These are phyloP conservation scores for Rhizopogon vulgaris DNA, from an alignment of 768 basidiomycete species.

Conservation along the genomic window DNA sequence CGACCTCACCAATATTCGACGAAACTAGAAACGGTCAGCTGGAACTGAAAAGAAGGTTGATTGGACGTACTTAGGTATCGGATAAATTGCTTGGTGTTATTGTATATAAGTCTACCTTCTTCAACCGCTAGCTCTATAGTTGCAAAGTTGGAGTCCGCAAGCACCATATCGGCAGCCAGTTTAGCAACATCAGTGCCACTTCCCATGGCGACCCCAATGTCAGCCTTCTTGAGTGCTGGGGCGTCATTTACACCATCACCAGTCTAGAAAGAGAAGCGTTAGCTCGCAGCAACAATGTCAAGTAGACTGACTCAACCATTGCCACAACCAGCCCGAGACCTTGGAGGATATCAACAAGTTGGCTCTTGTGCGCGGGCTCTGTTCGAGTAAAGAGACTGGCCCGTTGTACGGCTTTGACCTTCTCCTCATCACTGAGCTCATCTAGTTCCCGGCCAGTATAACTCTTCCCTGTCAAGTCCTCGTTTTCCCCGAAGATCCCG, in stretches of 20 bases:
- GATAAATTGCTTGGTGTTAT: slow-evolving; percentile 99
- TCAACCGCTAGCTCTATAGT: slow-evolving; percentile 96
- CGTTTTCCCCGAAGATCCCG: slow-evolving; percentile 82
- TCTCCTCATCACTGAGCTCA: slow-evolving; percentile 70
- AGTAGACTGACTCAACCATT: slow-evolving; percentile 54
- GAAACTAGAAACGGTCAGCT: slow-evolving; percentile 49
- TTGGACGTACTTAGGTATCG: slow-evolving; percentile 82
- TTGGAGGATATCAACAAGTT: slow-evolving; percentile 92
- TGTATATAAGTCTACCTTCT: slow-evolving; percentile 96
- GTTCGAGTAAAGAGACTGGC: slow-evolving; percentile 91
- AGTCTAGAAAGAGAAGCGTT: slow-evolving; percentile 44
- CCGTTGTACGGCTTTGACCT: slow-evolving; percentile 78
- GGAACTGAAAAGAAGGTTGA: background rate
- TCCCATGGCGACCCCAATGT: slow-evolving; percentile 99
- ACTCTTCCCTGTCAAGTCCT: slow-evolving; percentile 91
- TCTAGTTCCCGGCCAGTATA: slow-evolving; percentile 94
- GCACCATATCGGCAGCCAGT: slow-evolving; percentile 96
- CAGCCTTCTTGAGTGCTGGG: slow-evolving; percentile 92
- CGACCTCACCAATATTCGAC: slow-evolving; percentile 96
- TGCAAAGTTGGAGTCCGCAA: slow-evolving; percentile 95
- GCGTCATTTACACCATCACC: slow-evolving; percentile 99
- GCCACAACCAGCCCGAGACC: slow-evolving; percentile 89
- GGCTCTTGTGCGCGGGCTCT: slow-evolving; percentile 91
- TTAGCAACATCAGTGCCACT: slow-evolving; percentile 99
- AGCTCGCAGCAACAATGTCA: slow-evolving; percentile 3